Evolutionary conservation across 2,329 filamentous ascomycete genomes (phyloP).

Genomic region (Penicillium freii): DNA sequence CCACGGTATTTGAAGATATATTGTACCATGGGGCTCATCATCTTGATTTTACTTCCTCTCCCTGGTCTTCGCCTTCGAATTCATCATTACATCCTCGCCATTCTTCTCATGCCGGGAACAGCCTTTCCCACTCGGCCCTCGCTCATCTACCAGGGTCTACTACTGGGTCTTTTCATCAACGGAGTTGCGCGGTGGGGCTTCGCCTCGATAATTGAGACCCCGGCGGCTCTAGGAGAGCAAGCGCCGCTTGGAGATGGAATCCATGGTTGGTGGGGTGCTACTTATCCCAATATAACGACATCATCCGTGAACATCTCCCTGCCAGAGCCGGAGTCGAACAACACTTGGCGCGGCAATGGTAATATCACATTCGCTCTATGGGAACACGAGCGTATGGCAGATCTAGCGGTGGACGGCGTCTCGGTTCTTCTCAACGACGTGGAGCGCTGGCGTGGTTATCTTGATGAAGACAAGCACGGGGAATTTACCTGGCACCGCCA

Average conservation of each 20-base stretch:
- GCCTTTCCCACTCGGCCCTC: conserved; percentile 82
- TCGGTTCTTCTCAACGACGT: conserved; percentile 64
- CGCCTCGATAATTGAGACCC: conserved; percentile 81
- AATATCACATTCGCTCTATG: conserved; percentile 49
- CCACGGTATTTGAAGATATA: conserved; percentile 77
- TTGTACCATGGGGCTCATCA: conserved; percentile 61
- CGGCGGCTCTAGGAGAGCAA: conserved; percentile 61
- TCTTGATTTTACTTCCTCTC: conserved; percentile 68
- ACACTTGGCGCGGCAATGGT: conserved; percentile 41
- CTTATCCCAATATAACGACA: conserved; percentile 55
- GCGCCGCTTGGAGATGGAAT: conserved; percentile 43
- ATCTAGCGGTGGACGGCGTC: conserved; percentile 53
- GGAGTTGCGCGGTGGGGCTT: conserved; percentile 94
- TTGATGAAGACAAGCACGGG: conserved; percentile 48
- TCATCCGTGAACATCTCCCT: conserved; percentile 46
- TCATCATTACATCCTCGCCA: conserved; percentile 89
- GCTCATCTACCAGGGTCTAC: conserved; percentile 81
- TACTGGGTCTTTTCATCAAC: conserved; percentile 90
- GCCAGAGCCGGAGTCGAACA: conserved; percentile 29
- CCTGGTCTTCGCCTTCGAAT: conserved; percentile 81
- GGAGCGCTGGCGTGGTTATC: conserved; percentile 58
- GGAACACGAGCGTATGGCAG: conserved; percentile 40
- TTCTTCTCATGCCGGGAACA: conserved; percentile 84
- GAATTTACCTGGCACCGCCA: conserved; percentile 53
- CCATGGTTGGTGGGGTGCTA: conserved; percentile 45